A percentile compares a stretch with the other conserved stretches of the same genome.
phyloP scores from a whole-genome alignment of 163 green algal genomes.

The Trebouxiophyceae sp. region DNA sequence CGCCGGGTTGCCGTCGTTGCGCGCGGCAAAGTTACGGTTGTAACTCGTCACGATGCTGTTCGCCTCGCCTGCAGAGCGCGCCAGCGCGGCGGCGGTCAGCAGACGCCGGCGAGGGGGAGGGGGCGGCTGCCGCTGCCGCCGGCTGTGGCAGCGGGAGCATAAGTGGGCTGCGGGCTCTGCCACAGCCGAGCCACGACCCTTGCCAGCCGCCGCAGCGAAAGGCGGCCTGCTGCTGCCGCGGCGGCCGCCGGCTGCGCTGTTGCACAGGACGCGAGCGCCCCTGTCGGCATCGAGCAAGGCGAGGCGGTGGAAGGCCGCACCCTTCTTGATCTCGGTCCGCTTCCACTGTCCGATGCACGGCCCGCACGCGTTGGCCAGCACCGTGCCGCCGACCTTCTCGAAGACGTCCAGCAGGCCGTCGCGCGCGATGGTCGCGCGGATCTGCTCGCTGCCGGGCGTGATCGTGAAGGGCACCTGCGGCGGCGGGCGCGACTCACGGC shows the following conservation, averaged over 20 bases:
- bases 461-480: slow-evolving; percentile 93
- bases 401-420: slow-evolving; percentile 89
- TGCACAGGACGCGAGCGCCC: not conserved
- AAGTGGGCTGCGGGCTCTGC: too few relatives aligned
- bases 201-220: too few relatives aligned
- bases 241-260: too few relatives aligned
- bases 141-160: too few relatives aligned
- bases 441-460: slow-evolving; percentile 89
- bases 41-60: slow-evolving; percentile 96
- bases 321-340: slow-evolving; percentile 84
- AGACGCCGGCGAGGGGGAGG: too few relatives aligned
- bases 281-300: not conserved
- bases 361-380: slow-evolving; percentile 90
- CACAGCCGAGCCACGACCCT: too few relatives aligned
- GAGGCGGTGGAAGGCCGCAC: slow-evolving; percentile 4
- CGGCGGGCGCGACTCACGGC: too few relatives aligned
- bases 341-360: slow-evolving; percentile 97
- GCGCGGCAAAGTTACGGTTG: slow-evolving; percentile 94
- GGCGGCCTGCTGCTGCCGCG: too few relatives aligned
- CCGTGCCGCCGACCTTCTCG: slow-evolving; percentile 82
- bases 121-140: too few relatives aligned
- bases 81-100: too few relatives aligned
- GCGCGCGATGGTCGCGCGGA: slow-evolving; percentile 84
- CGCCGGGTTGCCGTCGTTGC: slow-evolving; percentile 91
- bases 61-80: slow-evolving; percentile 50